Evolutionary conservation across 306 rosid genomes (phyloP), one percentile per base, ranked within the genome.

Genomic region (Vigna angularis): DNA sequence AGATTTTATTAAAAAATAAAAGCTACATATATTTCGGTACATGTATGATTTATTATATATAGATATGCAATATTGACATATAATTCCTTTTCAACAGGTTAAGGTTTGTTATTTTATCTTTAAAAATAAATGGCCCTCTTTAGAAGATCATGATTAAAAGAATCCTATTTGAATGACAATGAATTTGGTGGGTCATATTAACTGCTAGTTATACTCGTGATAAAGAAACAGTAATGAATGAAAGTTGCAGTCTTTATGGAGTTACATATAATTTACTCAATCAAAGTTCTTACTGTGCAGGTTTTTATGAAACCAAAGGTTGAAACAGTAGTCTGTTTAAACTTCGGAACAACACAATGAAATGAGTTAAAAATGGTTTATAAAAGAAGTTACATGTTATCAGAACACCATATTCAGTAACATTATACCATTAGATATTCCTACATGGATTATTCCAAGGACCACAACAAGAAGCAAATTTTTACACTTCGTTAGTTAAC

Each of bases 131-230:
- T 51, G 2, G 0, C 8, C 1, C 9, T 1, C 55, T 50, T 15
- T 50, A 50, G 20, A 50, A 50, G 7, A 50, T 7, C 9, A 50
- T 5, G 55, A 5, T 16, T 6, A 40, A 9, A 28, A 72, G 61
- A 7, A 69, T 8, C 14, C n/a, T 65, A 50, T 55, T 64, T 34
- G 36, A 8, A 16, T 71, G 69, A 62, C 61, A 52, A 15, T 79
- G 70, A 62, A 42, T 8, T 66, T 66, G 49, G 83, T 70, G 73
- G 62, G 9, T 66, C 81, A 74, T 32, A 52, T 10, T 7, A 73
- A 67, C 36, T 1, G 7, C 55, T 40, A 32, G 3, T n/a, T 34
- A 45, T 30, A 3, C 22, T 36, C 20, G 18, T 56, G 26, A 18
- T 13, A 48, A 70, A 24, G 57, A 32, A 71, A 62, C 34, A 17